Base-by-base conservation (phyloP, 169 alveolate species). In the Plasmodium malariae region DNA sequence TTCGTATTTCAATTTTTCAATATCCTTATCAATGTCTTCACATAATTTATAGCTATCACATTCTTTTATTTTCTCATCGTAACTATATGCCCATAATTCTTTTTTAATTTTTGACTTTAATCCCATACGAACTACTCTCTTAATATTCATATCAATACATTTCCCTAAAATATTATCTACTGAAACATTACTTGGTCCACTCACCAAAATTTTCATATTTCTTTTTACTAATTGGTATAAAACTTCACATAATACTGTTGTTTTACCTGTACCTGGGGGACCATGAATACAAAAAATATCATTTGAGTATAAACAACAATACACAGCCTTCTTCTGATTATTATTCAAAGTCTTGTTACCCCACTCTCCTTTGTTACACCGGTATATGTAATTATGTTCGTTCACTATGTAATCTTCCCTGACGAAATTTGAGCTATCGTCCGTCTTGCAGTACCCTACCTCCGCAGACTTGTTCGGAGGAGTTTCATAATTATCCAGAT, bases 241-340 rank as follows among this genome's bases (percentile, higher is more conserved):
- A 12, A 88, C 3, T 60, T 73, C 93, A 48, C 86, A 72, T 59
- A 88, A 55, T 1, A 69, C 86, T 0, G 88, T 88, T 28, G 93
- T 88, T 26, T 88, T 88, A 0, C 93, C 93, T n/a, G 93, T 88
- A 0, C 93, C 93, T 12, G 93, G 93, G 0, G 93, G 93, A 0
- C 93, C 93, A 32, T 76, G 89, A 7, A 88, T 51, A 36, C 88
- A 88, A 62, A 69, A 67, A 14, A 88, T 68, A 24, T 73, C 83
- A 37, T 88, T 73, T 9, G 92, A 87, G 28, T 55, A 73, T 1
- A 87, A 32, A 69, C 88, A 72, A 32, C 12, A 19, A 24, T 87
- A 72, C n/a, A 87, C 88, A 1, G 92, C 92, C 19, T 87, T 74
- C 30, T 87, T 87, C 36, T 87, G 92, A 24, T 17, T 60, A 11